Conservation (phyloP, 495 filamentous ascomycete genomes). For the Penicillium ucsense region DNA sequence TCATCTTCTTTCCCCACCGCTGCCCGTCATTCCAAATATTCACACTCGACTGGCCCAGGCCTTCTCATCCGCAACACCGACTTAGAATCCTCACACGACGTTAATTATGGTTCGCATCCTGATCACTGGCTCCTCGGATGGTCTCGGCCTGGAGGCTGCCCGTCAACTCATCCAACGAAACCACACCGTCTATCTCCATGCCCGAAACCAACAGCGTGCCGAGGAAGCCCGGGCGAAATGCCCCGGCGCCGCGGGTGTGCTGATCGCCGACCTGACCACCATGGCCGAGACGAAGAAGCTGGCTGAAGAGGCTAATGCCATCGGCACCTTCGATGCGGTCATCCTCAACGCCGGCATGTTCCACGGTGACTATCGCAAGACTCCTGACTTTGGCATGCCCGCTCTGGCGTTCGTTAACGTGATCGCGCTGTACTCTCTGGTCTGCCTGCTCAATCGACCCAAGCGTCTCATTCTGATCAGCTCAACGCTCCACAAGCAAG, state of each 20-base stretch:
- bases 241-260: slow-evolving; percentile 12
- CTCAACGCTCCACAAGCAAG: slow-evolving; percentile 7
- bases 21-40: too few relatives aligned
- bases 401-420: slow-evolving; percentile 12
- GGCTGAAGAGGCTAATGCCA: slow-evolving; percentile 12
- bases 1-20: too few relatives aligned
- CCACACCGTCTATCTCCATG: slow-evolving; percentile 16
- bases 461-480: slow-evolving; percentile 12
- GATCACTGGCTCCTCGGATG: too few relatives aligned
- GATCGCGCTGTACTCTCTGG: slow-evolving; percentile 12
- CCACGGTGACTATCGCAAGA: slow-evolving; percentile 10
- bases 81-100: too few relatives aligned
- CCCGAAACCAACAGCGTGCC: slow-evolving; percentile 10
- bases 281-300: slow-evolving; percentile 8
- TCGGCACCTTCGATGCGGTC: slow-evolving; percentile 13
- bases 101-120: too few relatives aligned
- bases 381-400: slow-evolving; percentile 6
- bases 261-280: slow-evolving; percentile 11
- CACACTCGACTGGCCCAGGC: too few relatives aligned
- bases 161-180: background rate
- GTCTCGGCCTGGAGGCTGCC: too few relatives aligned
- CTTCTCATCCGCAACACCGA: too few relatives aligned
- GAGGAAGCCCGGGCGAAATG: slow-evolving; percentile 7
- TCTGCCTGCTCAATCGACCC: slow-evolving; percentile 8
- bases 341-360: slow-evolving; percentile 13